A percentile compares a stretch with the other conserved stretches of the same genome.
These are phyloP conservation scores for Fraxinus pennsylvanica DNA, from an alignment of 257 asterid species.

Conservation along the genomic window DNA sequence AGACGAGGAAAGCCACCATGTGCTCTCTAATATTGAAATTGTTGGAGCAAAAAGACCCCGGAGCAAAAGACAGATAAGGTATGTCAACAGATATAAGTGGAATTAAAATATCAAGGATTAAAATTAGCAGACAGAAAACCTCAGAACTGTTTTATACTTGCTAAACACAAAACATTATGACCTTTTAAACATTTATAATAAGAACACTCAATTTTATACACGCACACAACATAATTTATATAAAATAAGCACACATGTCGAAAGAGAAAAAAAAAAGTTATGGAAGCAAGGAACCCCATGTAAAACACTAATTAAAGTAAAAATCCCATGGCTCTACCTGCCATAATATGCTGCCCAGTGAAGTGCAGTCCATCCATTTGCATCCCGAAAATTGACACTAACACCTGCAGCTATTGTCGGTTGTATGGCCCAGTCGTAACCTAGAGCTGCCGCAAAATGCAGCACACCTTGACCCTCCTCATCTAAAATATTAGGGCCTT, in stretches of 20 bases:
- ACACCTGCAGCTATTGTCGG: slow-evolving; percentile 81
- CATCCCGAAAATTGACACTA: slow-evolving; percentile 79
- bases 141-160: slow-evolving; percentile 1
- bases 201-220: neutral
- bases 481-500: slow-evolving; percentile 71
- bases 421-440: slow-evolving; percentile 85
- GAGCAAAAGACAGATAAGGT: slow-evolving; percentile 15
- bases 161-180: slow-evolving; percentile 3
- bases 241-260: slow-evolving; percentile 9
- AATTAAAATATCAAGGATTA: slow-evolving; percentile 22
- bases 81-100: slow-evolving; percentile 10
- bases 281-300: slow-evolving; percentile 17
- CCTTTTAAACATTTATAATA: neutral
- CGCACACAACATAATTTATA: neutral
- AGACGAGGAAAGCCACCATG: slow-evolving; percentile 71
- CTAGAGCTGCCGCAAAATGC: slow-evolving; percentile 87
- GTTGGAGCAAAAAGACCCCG: slow-evolving; percentile 21
- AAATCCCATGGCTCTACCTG: slow-evolving; percentile 50
- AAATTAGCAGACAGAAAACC: slow-evolving; percentile 4
- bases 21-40: slow-evolving; percentile 55
- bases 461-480: slow-evolving; percentile 87
- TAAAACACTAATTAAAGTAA: neutral
- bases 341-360: slow-evolving; percentile 97
- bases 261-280: slow-evolving; percentile 7
- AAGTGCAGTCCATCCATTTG: slow-evolving; percentile 92